phyloP scores from a whole-genome alignment of 2,329 filamentous ascomycete genomes.

The Ophiostoma pallidulum region DNA sequence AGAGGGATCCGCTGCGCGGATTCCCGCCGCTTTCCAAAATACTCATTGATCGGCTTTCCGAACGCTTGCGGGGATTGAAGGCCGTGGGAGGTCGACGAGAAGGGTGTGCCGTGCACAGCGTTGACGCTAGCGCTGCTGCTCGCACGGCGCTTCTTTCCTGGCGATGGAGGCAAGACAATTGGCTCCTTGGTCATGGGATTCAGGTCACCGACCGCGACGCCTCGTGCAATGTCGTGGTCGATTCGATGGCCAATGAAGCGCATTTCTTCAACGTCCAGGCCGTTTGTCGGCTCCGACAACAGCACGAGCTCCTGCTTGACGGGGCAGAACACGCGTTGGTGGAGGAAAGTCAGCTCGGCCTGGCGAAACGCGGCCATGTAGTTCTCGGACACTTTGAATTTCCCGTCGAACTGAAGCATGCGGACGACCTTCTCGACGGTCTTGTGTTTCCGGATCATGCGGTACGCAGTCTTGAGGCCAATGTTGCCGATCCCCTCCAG shows the following conservation, averaged over 20 bases:
- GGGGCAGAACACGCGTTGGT: conserved; percentile 92
- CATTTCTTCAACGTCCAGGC: conserved; percentile 59
- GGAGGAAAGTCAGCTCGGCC: conserved; percentile 84
- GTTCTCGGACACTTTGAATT: conserved; percentile 67
- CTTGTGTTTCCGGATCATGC: conserved; percentile 82
- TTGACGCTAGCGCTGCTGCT: conserved; percentile 25
- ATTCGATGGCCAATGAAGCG: conserved; percentile 72
- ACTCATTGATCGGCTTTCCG: conserved; percentile 44
- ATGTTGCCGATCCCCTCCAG: conserved; percentile 75
- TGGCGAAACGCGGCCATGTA: conserved; percentile 76
- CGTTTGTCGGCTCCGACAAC: conserved; percentile 56
- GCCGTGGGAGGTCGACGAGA: neutral
- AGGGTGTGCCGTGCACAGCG: conserved; percentile 19
- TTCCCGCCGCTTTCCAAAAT: conserved; percentile 40
- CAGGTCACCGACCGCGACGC: conserved; percentile 71
- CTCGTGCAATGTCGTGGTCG: conserved; percentile 57
- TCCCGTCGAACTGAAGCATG: conserved; percentile 81
- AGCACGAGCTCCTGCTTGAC: conserved; percentile 60
- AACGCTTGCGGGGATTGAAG: conserved; percentile 15
- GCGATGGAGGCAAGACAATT: conserved; percentile 35
- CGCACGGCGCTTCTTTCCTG: conserved; percentile 28
- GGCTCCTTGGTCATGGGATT: conserved; percentile 81
- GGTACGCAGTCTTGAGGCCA: conserved; percentile 88
- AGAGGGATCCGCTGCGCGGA: conserved; percentile 38
- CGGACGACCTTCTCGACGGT: conserved; percentile 72